phyloP scores from a whole-genome alignment of 495 filamentous ascomycete species.

The Recurvomyces mirabilis region DNA sequence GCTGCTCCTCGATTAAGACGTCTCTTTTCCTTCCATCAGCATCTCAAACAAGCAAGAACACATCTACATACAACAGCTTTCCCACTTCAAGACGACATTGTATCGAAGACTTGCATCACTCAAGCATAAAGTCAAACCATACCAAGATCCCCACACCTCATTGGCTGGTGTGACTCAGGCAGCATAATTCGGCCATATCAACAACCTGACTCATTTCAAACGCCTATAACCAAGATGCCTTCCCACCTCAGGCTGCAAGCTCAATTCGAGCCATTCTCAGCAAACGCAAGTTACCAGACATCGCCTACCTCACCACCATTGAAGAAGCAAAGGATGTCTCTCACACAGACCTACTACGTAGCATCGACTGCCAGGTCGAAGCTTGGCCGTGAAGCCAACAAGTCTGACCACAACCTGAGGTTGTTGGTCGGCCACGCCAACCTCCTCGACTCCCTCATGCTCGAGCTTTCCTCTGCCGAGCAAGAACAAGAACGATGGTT shows the following conservation, averaged over 20 bases:
- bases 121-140: not conserved
- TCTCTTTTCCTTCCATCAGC: not conserved
- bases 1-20: not conserved
- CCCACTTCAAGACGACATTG: not conserved
- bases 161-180: constrained; percentile 15
- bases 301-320: constrained; percentile 32
- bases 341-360: constrained; percentile 95
- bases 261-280: constrained; percentile 19
- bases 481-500: constrained; percentile 96
- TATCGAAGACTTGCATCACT: not conserved
- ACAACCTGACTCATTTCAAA: constrained; percentile 14
- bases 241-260: constrained; percentile 22
- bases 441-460: constrained; percentile 90
- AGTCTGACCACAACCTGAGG: constrained; percentile 84
- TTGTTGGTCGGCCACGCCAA: constrained; percentile 95
- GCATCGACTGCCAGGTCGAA: constrained; percentile 92
- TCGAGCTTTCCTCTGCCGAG: constrained; percentile 89
- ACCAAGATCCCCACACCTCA: constrained; percentile 1
- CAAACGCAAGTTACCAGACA: constrained; percentile 14
- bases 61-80: not conserved
- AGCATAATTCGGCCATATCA: constrained; percentile 3
- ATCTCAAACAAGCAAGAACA: constrained; percentile 1
- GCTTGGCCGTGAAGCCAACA: constrained; percentile 82
- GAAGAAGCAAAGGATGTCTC: constrained; percentile 76
- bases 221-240: constrained; percentile 20